Base-by-base conservation (phyloP, 495 filamentous ascomycete species). In the Xylaria castorea region DNA sequence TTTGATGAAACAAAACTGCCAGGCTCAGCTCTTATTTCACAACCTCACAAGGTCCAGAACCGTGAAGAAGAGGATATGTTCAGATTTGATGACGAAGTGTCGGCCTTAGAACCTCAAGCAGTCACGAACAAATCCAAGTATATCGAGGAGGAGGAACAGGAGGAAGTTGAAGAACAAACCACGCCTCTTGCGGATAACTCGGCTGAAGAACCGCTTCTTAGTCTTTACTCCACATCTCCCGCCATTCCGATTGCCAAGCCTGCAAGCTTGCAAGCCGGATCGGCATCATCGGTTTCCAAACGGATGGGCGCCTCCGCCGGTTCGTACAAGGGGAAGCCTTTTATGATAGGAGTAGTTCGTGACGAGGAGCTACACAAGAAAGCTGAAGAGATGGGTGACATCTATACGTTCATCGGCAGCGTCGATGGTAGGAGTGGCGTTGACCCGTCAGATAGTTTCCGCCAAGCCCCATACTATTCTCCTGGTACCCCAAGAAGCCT, bases 381-480 rank as follows among this genome's bases (percentile, higher is more conserved):
- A 72, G 85, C 85, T 3, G 80, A 81, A 0, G 73, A 79, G 61
- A 81, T 87, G 81, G 83, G 82, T 48, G 81, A 85, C 36, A 80
- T 87, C 34, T 78, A 80, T 20, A 79, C 78, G 8, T 84, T 85
- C 34, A 81, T 87, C 12, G 85, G 85, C 1, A 84, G 85, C 50
- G 75, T 87, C 18, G 80, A 85, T 42, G 84, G 80, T 34, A 71
- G 80, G 48, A 83, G 75, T 44, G 83, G 79, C 25, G 73, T 81
- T 32, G 84, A 86, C 57, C 75, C 81, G 11, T 75, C 76, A 51
- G 81, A 79, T 18, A 85, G 80, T 66, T 87, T 82, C 72, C 75
- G 25, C 34, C 66, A 34, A 8, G 81, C 76, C 50, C 40, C 83
- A 62, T 77, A 74, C 58, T 74, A 74, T 50, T 72, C 76, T 7